These are phyloP conservation scores for Aschersonia sp. DNA, from an alignment of 2,329 filamentous ascomycete genomes.

Conservation along the genomic window DNA sequence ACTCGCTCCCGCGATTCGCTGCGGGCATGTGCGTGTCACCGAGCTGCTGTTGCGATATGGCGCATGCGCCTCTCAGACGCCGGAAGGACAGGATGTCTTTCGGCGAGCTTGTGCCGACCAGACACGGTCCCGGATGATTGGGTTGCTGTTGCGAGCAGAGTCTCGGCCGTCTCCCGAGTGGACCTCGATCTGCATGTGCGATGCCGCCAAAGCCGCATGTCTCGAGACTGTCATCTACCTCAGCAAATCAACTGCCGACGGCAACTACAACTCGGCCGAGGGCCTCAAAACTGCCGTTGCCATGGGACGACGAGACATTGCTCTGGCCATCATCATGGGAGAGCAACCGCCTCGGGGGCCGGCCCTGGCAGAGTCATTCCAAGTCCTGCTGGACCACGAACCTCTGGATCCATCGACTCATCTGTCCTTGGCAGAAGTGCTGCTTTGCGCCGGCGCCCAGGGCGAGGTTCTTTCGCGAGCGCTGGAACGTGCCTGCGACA, in stretches of 20 bases:
- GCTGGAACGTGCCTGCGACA: slow-evolving; percentile 31
- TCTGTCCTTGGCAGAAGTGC: slow-evolving; percentile 35
- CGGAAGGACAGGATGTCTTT: slow-evolving; percentile 38
- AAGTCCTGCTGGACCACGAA: slow-evolving; percentile 27
- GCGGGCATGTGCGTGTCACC: slow-evolving; percentile 25
- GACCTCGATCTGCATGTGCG: slow-evolving; percentile 35
- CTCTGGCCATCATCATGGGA: slow-evolving; percentile 38
- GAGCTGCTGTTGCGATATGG: slow-evolving; percentile 36
- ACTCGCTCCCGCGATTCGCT: slow-evolving; percentile 32
- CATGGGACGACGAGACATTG: slow-evolving; percentile 36
- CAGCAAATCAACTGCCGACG: slow-evolving; percentile 37
- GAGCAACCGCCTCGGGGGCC: slow-evolving; percentile 33
- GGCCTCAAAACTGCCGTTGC: slow-evolving; percentile 35
- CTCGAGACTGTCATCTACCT: slow-evolving; percentile 34
- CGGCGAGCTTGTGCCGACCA: slow-evolving; percentile 32
- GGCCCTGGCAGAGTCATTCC: slow-evolving; percentile 35
- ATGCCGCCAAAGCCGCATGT: slow-evolving; percentile 34
- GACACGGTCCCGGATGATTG: slow-evolving; percentile 29
- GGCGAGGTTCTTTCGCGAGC: slow-evolving; percentile 34
- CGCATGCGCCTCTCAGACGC: slow-evolving; percentile 29
- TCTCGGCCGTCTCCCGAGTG: slow-evolving; percentile 26
- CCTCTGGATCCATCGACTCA: slow-evolving; percentile 33
- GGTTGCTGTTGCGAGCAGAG: slow-evolving; percentile 32
- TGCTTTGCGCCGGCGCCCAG: slow-evolving; percentile 42
- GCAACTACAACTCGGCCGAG: slow-evolving; percentile 34